Conservation (phyloP, 495 filamentous ascomycete species). For the Xylaria bambusicola region DNA sequence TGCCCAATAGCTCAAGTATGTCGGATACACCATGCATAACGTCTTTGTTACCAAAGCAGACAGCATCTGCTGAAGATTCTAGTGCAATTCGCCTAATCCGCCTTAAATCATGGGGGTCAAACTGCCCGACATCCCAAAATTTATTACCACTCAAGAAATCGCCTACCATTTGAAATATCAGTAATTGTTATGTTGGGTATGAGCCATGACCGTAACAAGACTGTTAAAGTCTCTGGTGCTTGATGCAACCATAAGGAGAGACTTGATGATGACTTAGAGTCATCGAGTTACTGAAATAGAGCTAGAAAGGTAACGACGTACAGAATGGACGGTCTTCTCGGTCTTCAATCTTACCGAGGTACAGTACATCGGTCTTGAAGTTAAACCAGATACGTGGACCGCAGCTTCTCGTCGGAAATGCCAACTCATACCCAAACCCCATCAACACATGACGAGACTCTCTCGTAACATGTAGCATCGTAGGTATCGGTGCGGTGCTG, state of each 20-base stretch:
- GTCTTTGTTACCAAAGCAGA: not conserved
- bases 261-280: not conserved
- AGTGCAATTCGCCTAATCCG: constrained; percentile 10
- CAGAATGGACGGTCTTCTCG: not conserved
- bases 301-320: no score
- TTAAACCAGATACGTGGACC: constrained; percentile 21
- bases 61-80: not conserved
- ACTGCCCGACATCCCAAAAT: constrained; percentile 11
- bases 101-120: constrained; percentile 2
- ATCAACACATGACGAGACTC: constrained; percentile 22
- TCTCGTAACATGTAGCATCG: constrained; percentile 16
- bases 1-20: not conserved
- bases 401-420: constrained; percentile 16
- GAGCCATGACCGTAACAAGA: not conserved
- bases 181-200: not conserved
- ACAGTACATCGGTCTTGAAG: constrained; percentile 19
- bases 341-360: not conserved
- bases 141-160: constrained; percentile 1
- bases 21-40: not conserved
- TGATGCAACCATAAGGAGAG: not conserved
- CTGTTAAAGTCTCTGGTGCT: not conserved
- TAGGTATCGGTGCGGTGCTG: constrained; percentile 19
- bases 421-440: constrained; percentile 19
- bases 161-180: not conserved
- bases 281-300: no score